Evolutionary conservation across 75 land plant genomes (phyloP).

Genomic region (Azolla pinnata): DNA sequence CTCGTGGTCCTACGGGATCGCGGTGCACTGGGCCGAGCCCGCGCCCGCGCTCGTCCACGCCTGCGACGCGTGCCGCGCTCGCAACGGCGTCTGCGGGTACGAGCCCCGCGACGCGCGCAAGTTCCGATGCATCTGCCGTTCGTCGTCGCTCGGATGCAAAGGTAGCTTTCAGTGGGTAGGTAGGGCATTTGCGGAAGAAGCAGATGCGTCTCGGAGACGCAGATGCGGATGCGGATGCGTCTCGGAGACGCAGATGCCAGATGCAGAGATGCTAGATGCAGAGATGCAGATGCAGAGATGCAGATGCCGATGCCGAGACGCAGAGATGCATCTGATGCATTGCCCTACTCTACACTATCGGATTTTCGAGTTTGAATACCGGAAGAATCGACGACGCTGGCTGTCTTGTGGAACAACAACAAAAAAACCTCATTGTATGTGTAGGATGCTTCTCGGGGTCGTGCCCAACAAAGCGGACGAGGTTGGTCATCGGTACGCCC

Average conservation of each 20-base stretch:
- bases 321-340: too few relatives aligned
- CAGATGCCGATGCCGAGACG: too few relatives aligned
- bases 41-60: background rate
- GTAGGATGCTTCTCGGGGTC: background rate
- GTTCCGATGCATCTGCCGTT: slow-evolving; percentile 5
- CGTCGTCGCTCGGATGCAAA: background rate
- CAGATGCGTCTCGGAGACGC: background rate
- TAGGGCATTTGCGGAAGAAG: background rate
- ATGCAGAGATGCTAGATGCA: too few relatives aligned
- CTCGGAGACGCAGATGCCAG: background rate
- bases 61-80: background rate
- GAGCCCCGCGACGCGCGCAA: background rate
- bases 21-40: slow-evolving; percentile 8
- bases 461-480: background rate
- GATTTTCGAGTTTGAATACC: too few relatives aligned
- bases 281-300: too few relatives aligned
- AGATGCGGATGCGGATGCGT: background rate
- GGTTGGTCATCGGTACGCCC: background rate
- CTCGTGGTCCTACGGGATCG: slow-evolving; percentile 7
- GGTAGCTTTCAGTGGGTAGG: background rate
- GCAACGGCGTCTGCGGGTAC: slow-evolving; percentile 7
- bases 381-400: too few relatives aligned
- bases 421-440: background rate
- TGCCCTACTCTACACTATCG: too few relatives aligned
- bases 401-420: background rate